Conservation (phyloP, 192 early-diverging fungal species). For the Jimgerdemannia flammicorona region DNA sequence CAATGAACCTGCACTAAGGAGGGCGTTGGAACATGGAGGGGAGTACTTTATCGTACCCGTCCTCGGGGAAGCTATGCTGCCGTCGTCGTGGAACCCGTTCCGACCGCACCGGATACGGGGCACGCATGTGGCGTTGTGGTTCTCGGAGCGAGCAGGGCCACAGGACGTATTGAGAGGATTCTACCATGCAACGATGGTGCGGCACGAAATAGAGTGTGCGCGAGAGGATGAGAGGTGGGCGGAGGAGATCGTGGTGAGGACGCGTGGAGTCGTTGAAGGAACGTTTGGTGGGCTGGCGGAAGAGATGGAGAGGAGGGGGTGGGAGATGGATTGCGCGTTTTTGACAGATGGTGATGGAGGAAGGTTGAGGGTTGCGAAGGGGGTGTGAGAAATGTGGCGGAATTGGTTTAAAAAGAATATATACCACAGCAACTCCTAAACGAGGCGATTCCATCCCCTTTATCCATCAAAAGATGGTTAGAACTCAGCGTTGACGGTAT, state of each 20-base stretch:
- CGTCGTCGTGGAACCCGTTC: neutral
- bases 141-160: constrained; percentile 39
- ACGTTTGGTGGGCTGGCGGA: neutral
- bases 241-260: constrained; percentile 58
- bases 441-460: no score
- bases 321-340: neutral
- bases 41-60: neutral
- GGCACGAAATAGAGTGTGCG: neutral
- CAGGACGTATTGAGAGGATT: constrained; percentile 58
- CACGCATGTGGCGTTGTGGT: constrained; percentile 51
- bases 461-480: no score
- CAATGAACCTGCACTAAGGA: neutral
- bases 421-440: no score
- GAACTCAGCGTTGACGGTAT: no score
- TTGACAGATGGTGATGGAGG: neutral
- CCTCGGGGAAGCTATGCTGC: neutral
- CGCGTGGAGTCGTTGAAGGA: constrained; percentile 42
- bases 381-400: neutral
- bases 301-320: neutral
- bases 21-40: neutral
- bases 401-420: neutral
- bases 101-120: neutral
- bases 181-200: constrained; percentile 42
- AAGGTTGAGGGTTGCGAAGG: neutral
- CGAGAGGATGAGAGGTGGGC: neutral